A percentile compares a stretch with the other conserved stretches of the same genome.
phyloP scores from a whole-genome alignment of 2,329 filamentous ascomycete species.

The Nemania serpens region DNA sequence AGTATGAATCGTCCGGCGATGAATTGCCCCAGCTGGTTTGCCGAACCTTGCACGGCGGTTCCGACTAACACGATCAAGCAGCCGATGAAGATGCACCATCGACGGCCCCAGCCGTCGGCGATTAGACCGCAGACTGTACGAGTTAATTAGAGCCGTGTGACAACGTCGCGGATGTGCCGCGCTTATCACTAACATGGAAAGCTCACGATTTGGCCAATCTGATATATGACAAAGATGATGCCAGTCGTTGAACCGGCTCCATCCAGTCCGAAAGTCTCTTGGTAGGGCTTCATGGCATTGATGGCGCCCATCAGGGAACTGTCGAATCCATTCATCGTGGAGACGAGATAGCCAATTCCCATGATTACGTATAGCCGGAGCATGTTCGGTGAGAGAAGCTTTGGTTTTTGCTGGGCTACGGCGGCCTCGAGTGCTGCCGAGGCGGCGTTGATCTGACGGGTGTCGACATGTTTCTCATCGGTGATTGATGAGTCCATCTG shows the following conservation, averaged over 20 bases:
- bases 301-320: slow-evolving; percentile 58
- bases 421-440: slow-evolving; percentile 45
- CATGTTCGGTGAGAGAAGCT: slow-evolving; percentile 42
- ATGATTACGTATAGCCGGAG: slow-evolving; percentile 46
- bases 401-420: slow-evolving; percentile 43
- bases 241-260: slow-evolving; percentile 54
- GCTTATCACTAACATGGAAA: slow-evolving; percentile 46
- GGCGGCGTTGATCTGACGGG: slow-evolving; percentile 44
- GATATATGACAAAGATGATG: slow-evolving; percentile 54
- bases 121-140: slow-evolving; percentile 50
- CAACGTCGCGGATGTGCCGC: neutral
- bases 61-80: slow-evolving; percentile 57
- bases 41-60: slow-evolving; percentile 54
- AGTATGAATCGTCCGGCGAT: slow-evolving; percentile 61
- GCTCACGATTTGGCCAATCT: slow-evolving; percentile 55
- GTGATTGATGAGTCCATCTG: slow-evolving; percentile 27
- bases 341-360: slow-evolving; percentile 48
- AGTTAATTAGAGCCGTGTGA: neutral
- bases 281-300: slow-evolving; percentile 57
- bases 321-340: slow-evolving; percentile 63
- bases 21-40: slow-evolving; percentile 54
- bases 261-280: slow-evolving; percentile 52
- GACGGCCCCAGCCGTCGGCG: slow-evolving; percentile 57
- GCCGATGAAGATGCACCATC: slow-evolving; percentile 61
- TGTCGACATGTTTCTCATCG: slow-evolving; percentile 36